A percentile compares a stretch with the other conserved stretches of the same genome.
Evolutionary conservation across 2,329 filamentous ascomycete species (phyloP).

Genomic region (Microcyclosporella mali): DNA sequence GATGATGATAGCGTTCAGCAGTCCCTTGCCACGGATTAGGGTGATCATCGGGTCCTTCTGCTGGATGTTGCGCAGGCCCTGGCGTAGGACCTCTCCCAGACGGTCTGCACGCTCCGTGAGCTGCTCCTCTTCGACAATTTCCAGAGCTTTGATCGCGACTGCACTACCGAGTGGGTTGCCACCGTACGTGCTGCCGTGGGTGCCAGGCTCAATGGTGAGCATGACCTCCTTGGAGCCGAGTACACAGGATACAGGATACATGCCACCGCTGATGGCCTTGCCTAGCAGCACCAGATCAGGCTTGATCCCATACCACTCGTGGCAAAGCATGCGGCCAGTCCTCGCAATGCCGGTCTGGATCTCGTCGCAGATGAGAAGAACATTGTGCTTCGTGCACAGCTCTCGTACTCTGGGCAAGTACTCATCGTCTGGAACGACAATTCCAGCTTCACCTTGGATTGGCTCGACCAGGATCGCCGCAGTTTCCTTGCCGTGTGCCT

Average conservation of each 20-base stretch:
- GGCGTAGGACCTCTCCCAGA: slow-evolving; percentile 76
- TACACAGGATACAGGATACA: slow-evolving; percentile 97
- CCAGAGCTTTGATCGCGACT: slow-evolving; percentile 87
- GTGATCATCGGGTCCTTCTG: slow-evolving; percentile 65
- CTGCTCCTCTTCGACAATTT: slow-evolving; percentile 87
- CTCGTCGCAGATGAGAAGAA: slow-evolving; percentile 94
- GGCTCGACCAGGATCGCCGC: slow-evolving; percentile 93
- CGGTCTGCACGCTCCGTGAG: slow-evolving; percentile 76
- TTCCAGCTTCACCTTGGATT: slow-evolving; percentile 95
- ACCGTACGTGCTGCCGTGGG: slow-evolving; percentile 96
- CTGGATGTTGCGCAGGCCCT: slow-evolving; percentile 67
- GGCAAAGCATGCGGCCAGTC: slow-evolving; percentile 88
- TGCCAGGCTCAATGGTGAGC: slow-evolving; percentile 92
- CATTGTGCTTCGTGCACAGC: slow-evolving; percentile 91
- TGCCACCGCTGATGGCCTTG: slow-evolving; percentile 95
- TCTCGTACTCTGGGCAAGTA: slow-evolving; percentile 75
- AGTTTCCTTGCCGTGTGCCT: slow-evolving; percentile 74
- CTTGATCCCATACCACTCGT: slow-evolving; percentile 91
- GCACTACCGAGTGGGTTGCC: slow-evolving; percentile 94
- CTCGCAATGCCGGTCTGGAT: slow-evolving; percentile 97
- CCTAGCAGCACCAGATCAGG: slow-evolving; percentile 91
- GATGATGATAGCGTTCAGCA: slow-evolving; percentile 93
- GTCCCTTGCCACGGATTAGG: slow-evolving; percentile 79
- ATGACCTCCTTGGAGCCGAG: slow-evolving; percentile 84
- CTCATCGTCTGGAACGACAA: slow-evolving; percentile 85